Percentiles rank a stretch among this genome's conserved stretches.
phyloP scores from a whole-genome alignment of 768 basidiomycete genomes.

The Collybia sp. region DNA sequence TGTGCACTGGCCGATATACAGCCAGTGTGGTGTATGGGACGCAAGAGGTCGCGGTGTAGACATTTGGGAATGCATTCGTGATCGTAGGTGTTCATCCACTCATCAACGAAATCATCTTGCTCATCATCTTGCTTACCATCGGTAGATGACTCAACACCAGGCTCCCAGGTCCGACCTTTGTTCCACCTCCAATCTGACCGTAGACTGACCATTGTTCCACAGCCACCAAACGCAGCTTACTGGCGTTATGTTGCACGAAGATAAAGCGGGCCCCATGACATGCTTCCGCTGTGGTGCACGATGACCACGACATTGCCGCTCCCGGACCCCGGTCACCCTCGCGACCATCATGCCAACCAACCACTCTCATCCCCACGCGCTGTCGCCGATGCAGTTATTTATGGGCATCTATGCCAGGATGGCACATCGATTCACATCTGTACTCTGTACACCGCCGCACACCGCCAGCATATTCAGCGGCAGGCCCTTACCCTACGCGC shows the following conservation, averaged over 20 bases:
- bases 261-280: conserved; percentile 16
- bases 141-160: conserved; percentile 59
- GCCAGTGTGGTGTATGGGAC: conserved; percentile 74
- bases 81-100: conserved; percentile 44
- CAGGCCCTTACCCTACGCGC: too few relatives aligned
- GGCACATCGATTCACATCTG: too few relatives aligned
- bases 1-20: conserved; percentile 57
- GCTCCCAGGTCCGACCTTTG: conserved; percentile 33
- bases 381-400: conserved; percentile 1
- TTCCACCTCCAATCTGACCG: conserved; percentile 3
- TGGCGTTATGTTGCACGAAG: conserved; percentile 47
- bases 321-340: conserved; percentile 8
- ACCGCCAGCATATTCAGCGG: too few relatives aligned
- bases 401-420: neutral
- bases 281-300: neutral
- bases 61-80: conserved; percentile 70
- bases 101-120: conserved; percentile 3
- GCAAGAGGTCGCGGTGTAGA: conserved; percentile 61
- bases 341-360: conserved; percentile 10
- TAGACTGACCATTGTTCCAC: conserved; percentile 6
- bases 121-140: conserved; percentile 5
- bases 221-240: conserved; percentile 38
- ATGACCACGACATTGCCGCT: neutral
- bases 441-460: too few relatives aligned
- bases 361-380: conserved; percentile 3